Evolutionary conservation across 371 early-diverging fungal genomes (phyloP).

Genomic region (Basidiobolus meristosporus): DNA sequence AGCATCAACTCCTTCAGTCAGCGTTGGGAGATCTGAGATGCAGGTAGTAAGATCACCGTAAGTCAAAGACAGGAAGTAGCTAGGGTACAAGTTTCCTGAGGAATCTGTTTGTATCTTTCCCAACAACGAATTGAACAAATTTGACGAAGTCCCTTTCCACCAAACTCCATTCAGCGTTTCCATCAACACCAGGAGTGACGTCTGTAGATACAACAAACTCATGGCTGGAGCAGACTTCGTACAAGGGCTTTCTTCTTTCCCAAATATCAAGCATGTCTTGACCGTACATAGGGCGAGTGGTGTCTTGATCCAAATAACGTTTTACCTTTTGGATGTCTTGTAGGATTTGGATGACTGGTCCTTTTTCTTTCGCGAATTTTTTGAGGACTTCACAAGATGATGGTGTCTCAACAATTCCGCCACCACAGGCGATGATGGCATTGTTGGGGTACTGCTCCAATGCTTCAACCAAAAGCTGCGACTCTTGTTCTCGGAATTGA

Average conservation of each 20-base stretch:
- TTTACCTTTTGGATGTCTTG: constrained; percentile 67
- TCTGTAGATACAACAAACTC: too few relatives aligned
- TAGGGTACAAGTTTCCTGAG: too few relatives aligned
- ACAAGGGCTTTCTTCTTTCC: constrained; percentile 55
- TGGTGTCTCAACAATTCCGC: constrained; percentile 80
- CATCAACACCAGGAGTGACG: too few relatives aligned
- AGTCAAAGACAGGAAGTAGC: too few relatives aligned
- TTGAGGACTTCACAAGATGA: constrained; percentile 41
- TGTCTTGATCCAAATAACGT: constrained; percentile 56
- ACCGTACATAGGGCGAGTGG: constrained; percentile 63
- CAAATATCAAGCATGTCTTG: constrained; percentile 62
- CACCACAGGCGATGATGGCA: constrained; percentile 80
- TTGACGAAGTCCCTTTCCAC: too few relatives aligned
- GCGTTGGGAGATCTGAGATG: too few relatives aligned
- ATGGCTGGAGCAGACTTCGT: constrained; percentile 54
- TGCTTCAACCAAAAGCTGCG: constrained; percentile 25
- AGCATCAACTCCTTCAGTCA: too few relatives aligned
- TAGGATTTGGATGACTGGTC: constrained; percentile 57
- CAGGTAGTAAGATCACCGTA: too few relatives aligned
- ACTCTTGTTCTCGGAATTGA: constrained; percentile 71
- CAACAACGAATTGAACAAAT: too few relatives aligned
- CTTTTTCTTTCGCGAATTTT: constrained; percentile 27
- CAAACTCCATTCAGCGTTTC: too few relatives aligned
- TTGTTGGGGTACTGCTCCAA: constrained; percentile 17
- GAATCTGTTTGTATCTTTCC: too few relatives aligned